Percentiles rank a stretch among this genome's conserved stretches.
These are phyloP conservation scores for Ogataea parapolymorpha DNA, from an alignment of 805 yeast genomes.

Conservation along the genomic window DNA sequence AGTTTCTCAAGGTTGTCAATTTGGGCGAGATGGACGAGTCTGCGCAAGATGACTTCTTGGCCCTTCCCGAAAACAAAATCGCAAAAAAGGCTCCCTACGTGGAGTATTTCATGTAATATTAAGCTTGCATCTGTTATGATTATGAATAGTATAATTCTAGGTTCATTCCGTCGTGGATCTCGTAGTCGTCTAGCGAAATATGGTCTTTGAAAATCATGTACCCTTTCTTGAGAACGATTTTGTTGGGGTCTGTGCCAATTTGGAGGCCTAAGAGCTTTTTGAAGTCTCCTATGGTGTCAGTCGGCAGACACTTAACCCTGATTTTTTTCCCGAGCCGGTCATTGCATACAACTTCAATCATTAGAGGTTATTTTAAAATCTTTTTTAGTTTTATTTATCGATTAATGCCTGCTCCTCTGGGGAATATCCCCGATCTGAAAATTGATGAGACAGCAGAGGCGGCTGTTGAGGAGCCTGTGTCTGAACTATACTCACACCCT, in stretches of 20 bases:
- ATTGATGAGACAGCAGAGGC: conserved; percentile 1
- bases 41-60: conserved; percentile 15
- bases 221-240: conserved; percentile 77
- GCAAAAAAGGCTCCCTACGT: conserved; percentile 38
- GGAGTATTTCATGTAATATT: conserved; percentile 37
- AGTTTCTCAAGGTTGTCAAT: conserved; percentile 41
- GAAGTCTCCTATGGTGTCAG: conserved; percentile 86
- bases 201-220: conserved; percentile 83
- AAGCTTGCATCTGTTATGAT: conserved; percentile 4
- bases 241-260: conserved; percentile 69
- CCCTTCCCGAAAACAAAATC: conserved; percentile 19
- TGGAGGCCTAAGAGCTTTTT: conserved; percentile 81
- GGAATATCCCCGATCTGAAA: conserved; percentile 1
- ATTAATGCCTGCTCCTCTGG: conserved; percentile 5
- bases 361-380: conserved; percentile 22
- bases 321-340: conserved; percentile 87
- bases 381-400: neutral
- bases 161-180: conserved; percentile 84
- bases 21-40: conserved; percentile 26
- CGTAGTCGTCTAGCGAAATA: conserved; percentile 90
- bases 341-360: conserved; percentile 73
- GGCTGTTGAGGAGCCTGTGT: neutral
- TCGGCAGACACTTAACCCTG: conserved; percentile 79
- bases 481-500: conserved; percentile 14
- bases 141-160: conserved; percentile 77